A percentile compares a stretch with the other conserved stretches of the same genome.
phyloP scores from a whole-genome alignment of 345 rosid species.

The Dovyalis caffra region DNA sequence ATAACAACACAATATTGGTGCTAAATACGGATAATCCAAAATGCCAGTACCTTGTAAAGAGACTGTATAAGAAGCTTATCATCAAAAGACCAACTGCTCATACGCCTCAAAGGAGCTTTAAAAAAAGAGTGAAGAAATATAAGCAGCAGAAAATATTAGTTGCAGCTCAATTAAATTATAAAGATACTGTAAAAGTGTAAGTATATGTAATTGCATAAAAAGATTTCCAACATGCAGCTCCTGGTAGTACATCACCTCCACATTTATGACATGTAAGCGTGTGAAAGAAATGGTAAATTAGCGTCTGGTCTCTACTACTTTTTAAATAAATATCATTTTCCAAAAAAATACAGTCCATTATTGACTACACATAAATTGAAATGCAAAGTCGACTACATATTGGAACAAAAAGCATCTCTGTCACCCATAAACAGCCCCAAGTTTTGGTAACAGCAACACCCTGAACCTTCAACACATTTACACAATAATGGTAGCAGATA shows the following conservation, averaged over 20 bases:
- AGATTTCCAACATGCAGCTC: neutral
- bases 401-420: neutral
- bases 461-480: neutral
- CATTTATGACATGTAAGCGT: neutral
- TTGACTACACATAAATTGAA: neutral
- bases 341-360: neutral
- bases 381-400: neutral
- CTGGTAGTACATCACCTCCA: neutral
- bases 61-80: conserved; percentile 83
- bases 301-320: neutral
- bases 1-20: neutral
- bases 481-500: neutral
- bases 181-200: neutral
- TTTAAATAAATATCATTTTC: neutral
- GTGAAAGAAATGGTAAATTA: neutral
- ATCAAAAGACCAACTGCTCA: conserved; percentile 74
- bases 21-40: neutral
- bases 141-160: neutral
- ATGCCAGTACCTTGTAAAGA: conserved; percentile 66
- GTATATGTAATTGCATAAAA: neutral
- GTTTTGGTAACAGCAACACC: neutral
- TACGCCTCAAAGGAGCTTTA: conserved; percentile 60
- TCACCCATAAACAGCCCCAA: neutral
- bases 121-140: neutral
- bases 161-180: neutral